Conservation (phyloP, 2,329 filamentous ascomycete genomes). For the Clonostachys rosea region DNA sequence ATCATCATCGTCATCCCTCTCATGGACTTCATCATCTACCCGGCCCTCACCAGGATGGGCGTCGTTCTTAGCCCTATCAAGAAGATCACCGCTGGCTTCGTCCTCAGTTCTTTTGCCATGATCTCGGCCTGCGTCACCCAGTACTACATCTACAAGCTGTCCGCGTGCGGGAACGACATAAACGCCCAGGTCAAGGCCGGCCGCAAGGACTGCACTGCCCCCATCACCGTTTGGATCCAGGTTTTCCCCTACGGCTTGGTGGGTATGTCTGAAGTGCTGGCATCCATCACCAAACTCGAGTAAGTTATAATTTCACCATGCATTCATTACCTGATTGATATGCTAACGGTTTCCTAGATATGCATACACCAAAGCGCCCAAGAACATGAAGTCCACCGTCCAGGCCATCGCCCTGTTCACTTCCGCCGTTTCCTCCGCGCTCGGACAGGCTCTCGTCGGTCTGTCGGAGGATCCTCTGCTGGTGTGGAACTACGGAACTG, state of each 20-base stretch:
- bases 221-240: constrained; percentile 63
- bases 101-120: constrained; percentile 61
- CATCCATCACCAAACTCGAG: constrained; percentile 59
- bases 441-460: constrained; percentile 64
- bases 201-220: constrained; percentile 46
- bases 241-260: constrained; percentile 45
- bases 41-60: constrained; percentile 56
- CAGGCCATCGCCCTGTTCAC: constrained; percentile 66
- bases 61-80: constrained; percentile 72
- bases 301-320: constrained; percentile 48
- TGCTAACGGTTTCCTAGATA: constrained; percentile 17
- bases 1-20: constrained; percentile 73
- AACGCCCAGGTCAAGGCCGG: constrained; percentile 5
- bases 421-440: constrained; percentile 62
- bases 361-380: constrained; percentile 72
- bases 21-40: constrained; percentile 65
- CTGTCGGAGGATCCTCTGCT: constrained; percentile 61
- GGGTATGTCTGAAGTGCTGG: constrained; percentile 47
- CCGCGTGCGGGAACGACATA: constrained; percentile 47
- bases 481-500: constrained; percentile 68
- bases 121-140: constrained; percentile 51
- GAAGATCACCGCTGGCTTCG: constrained; percentile 68
- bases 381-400: constrained; percentile 78
- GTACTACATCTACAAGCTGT: constrained; percentile 59
- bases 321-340: too few species aligned